phyloP scores from a whole-genome alignment of 1,284 basidiomycete genomes.

The Xanthoconium separans region DNA sequence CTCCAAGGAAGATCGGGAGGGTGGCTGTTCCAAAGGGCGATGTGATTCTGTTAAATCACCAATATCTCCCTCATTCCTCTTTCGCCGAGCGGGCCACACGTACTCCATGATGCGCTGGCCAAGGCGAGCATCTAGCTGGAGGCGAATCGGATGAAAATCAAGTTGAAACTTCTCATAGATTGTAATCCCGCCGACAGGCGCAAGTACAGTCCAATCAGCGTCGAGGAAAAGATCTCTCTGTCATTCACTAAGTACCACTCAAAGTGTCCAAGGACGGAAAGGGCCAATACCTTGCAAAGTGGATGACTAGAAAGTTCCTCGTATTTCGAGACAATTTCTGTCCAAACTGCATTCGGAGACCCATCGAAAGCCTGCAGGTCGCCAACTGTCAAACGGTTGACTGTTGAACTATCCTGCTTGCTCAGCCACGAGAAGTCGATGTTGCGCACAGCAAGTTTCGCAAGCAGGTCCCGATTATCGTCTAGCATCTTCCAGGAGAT shows the following conservation, averaged over 20 bases:
- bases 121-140: constrained; percentile 84
- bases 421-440: constrained; percentile 85
- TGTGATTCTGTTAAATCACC: constrained; percentile 25
- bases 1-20: constrained; percentile 43
- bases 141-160: constrained; percentile 82
- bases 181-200: constrained; percentile 91
- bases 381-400: constrained; percentile 75
- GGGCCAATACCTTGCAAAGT: constrained; percentile 53
- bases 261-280: constrained; percentile 13
- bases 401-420: constrained; percentile 86
- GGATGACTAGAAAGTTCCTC: constrained; percentile 68
- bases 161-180: constrained; percentile 87
- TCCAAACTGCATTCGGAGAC: constrained; percentile 80
- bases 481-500: constrained; percentile 96
- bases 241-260: constrained; percentile 12
- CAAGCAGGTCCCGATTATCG: constrained; percentile 69
- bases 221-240: constrained; percentile 67
- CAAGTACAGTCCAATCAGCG: constrained; percentile 78
- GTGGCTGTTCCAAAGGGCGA: constrained; percentile 13
- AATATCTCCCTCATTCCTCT: constrained; percentile 34
- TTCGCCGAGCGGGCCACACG: constrained; percentile 70
- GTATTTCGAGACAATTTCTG: constrained; percentile 84
- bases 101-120: constrained; percentile 89
- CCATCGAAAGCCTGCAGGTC: constrained; percentile 90
- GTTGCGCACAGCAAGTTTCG: constrained; percentile 82